These are phyloP conservation scores for Pseudogymnoascus sp. DNA, from an alignment of 2,329 filamentous ascomycete species.

Conservation along the genomic window DNA sequence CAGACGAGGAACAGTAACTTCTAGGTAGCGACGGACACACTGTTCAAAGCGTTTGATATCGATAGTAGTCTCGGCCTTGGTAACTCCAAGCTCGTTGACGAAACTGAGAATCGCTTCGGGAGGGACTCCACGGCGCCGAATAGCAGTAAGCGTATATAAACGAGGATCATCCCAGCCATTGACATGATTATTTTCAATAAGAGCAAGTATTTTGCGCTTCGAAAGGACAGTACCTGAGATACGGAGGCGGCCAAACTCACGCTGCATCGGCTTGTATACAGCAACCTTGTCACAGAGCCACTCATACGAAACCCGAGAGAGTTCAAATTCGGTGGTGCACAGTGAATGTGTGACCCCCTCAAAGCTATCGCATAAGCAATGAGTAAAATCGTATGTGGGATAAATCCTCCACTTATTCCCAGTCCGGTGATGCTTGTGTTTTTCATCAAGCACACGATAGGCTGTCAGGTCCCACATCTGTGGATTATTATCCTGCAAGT, in stretches of 20 bases:
- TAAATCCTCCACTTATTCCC: constrained; percentile 85
- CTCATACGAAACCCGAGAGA: constrained; percentile 79
- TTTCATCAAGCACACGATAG: constrained; percentile 71
- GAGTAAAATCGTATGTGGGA: constrained; percentile 88
- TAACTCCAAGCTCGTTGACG: constrained; percentile 84
- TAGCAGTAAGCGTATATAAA: constrained; percentile 76
- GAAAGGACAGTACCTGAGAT: constrained; percentile 78
- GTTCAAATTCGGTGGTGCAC: constrained; percentile 87
- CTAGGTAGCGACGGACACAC: constrained; percentile 75
- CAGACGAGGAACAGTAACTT: constrained; percentile 76
- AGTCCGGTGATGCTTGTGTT: constrained; percentile 60
- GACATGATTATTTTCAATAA: constrained; percentile 69
- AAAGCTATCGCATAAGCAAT: constrained; percentile 86
- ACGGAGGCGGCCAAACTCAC: constrained; percentile 73
- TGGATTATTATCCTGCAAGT: constrained; percentile 73
- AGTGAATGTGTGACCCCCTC: constrained; percentile 87
- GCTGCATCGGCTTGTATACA: constrained; percentile 88
- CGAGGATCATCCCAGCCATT: constrained; percentile 87
- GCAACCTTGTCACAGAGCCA: constrained; percentile 75
- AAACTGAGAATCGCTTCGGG: constrained; percentile 84
- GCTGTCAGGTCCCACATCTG: constrained; percentile 96
- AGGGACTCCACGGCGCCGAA: constrained; percentile 77
- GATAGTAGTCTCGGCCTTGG: constrained; percentile 71
- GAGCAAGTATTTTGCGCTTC: constrained; percentile 73
- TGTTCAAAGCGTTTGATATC: constrained; percentile 78